phyloP scores from a whole-genome alignment of 805 yeast genomes.

The Starmerella floris region DNA sequence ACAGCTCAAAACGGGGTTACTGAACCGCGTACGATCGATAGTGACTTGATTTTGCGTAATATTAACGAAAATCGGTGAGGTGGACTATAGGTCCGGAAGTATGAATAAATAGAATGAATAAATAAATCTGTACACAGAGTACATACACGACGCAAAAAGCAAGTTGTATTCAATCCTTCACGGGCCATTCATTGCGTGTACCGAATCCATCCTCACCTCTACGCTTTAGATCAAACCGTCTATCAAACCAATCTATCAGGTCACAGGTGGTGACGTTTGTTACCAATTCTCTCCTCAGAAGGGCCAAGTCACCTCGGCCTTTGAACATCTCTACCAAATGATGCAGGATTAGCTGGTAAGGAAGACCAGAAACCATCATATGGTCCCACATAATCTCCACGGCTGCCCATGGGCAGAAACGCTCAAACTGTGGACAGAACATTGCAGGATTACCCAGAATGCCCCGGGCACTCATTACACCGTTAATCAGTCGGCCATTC shows the following conservation, averaged over 20 bases:
- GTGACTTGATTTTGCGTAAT: too few species aligned
- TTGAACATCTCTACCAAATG: conserved; percentile 79
- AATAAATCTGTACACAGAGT: not conserved
- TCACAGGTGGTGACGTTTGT: conserved; percentile 43
- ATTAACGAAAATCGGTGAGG: too few species aligned
- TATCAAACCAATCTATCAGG: conserved; percentile 73
- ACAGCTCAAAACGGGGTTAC: too few species aligned
- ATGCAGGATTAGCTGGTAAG: conserved; percentile 72
- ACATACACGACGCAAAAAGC: not conserved
- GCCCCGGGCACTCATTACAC: conserved; percentile 94
- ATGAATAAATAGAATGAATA: not conserved
- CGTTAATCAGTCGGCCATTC: conserved; percentile 59
- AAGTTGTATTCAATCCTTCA: conserved; percentile 22
- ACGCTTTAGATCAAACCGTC: conserved; percentile 50
- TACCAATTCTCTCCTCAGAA: conserved; percentile 47
- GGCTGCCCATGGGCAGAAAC: conserved; percentile 78
- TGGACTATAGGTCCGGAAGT: too few species aligned
- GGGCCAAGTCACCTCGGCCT: conserved; percentile 23
- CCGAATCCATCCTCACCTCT: conserved; percentile 62
- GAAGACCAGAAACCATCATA: conserved; percentile 67
- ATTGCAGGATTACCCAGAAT: conserved; percentile 73
- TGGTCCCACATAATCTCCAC: conserved; percentile 73
- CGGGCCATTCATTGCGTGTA: conserved; percentile 34
- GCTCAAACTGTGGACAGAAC: conserved; percentile 48
- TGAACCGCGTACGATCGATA: too few species aligned